Conservation (phyloP, 768 basidiomycete genomes). For the Asterophora lycoperdoides region DNA sequence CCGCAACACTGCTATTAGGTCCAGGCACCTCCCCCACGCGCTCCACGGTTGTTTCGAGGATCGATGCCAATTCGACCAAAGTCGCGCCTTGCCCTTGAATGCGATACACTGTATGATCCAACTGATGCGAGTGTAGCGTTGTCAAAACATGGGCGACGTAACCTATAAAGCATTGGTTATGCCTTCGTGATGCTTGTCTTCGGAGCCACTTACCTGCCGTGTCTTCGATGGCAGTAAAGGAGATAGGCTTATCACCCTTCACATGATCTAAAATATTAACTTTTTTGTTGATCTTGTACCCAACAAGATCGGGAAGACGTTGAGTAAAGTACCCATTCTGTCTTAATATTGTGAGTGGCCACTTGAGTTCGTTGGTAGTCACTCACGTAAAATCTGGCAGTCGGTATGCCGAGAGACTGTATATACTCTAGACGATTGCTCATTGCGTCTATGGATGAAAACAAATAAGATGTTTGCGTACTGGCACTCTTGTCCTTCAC, state of each 20-base stretch:
- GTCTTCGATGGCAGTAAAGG: constrained; percentile 10
- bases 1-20: neutral
- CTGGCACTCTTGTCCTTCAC: constrained; percentile 12
- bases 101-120: constrained; percentile 28
- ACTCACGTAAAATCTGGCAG: constrained; percentile 9
- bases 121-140: constrained; percentile 21
- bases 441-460: neutral
- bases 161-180: neutral
- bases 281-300: constrained; percentile 5
- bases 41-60: constrained; percentile 6
- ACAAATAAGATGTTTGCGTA: neutral
- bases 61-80: constrained; percentile 21
- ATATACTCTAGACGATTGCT: constrained; percentile 10
- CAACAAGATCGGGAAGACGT: constrained; percentile 10
- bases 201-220: constrained; percentile 1
- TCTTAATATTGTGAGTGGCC: no score
- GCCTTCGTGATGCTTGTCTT: neutral
- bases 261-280: constrained; percentile 7
- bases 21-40: constrained; percentile 10
- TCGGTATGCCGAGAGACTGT: constrained; percentile 11
- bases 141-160: constrained; percentile 14
- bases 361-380: neutral
- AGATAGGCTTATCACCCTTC: constrained; percentile 3
- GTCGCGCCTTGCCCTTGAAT: constrained; percentile 31
- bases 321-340: constrained; percentile 1